Base-by-base conservation (phyloP, 495 filamentous ascomycete species). In the Staphylotrichum longicolle region DNA sequence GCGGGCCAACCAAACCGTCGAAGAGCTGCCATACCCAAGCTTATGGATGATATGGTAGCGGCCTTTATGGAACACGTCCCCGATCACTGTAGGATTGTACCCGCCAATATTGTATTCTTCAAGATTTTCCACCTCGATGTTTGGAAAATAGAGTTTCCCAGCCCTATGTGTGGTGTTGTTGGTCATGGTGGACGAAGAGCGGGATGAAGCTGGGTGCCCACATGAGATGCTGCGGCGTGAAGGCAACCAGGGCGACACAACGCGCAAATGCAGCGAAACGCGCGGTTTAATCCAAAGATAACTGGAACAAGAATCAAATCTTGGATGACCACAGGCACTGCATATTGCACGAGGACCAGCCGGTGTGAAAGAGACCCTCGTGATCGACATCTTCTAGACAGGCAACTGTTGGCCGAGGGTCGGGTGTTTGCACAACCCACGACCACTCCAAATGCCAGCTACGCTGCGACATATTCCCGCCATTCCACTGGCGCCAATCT, bases 11-110 rank as follows among this genome's bases (percentile, higher is more conserved):
- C 54, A 57, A 12, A 57, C 27, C 3, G 54, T 47, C 32, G 54
- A 47, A 14, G 20, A 57, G 7, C 42, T 33, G 30, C 42, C 42
- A 11, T 20, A 47, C 9, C 44, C 54, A 33, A 57, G 54, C 39
- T 54, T 54, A 37, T 42, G 52, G 52, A n/a, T 37, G 20, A 54
- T 15, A 8, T 42, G 7, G 52, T 54, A 54, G 2, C 52, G 52
- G 52, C 52, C 52, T 3, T 20, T 35, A 32, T 41, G 20, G 20
- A 54, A 52, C 5, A 7, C 12, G 49, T 52, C 49, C 7, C 49
- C 49, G 14, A 52, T 52, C 12, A 52, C 49, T 11, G 49, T 52
- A 15, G 49, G 49, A 20, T 52, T 33, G 34, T 52, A 52, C 12
- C 49, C 49, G 33, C 49, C 33, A 14, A 52, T 8, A 3, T 0